These are phyloP conservation scores for Ambispora gerdemannii DNA, from an alignment of 192 early-diverging fungal genomes.

Conservation along the genomic window DNA sequence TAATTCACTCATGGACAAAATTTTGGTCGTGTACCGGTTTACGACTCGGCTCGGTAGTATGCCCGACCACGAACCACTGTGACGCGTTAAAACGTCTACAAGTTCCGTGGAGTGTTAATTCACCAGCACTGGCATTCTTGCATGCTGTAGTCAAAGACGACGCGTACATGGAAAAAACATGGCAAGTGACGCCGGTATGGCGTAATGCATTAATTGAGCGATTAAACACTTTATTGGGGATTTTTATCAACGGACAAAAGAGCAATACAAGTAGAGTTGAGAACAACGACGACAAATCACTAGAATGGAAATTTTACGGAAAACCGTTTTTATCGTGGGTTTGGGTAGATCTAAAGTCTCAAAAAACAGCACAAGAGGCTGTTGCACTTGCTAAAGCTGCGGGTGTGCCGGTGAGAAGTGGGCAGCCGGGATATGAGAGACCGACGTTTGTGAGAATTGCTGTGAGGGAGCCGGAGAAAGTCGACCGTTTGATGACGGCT, in stretches of 20 bases:
- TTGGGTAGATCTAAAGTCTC: constrained; percentile 74
- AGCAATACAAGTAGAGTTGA: not conserved
- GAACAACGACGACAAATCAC: not conserved
- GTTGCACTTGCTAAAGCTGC: constrained; percentile 64
- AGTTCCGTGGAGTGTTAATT: constrained; percentile 92
- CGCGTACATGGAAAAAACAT: constrained; percentile 71
- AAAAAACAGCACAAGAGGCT: constrained; percentile 58
- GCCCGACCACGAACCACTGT: constrained; percentile 74
- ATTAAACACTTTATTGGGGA: constrained; percentile 31
- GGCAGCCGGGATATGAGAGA: constrained; percentile 70
- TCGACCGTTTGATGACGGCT: constrained; percentile 67
- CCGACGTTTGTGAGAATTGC: constrained; percentile 75
- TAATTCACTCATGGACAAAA: constrained; percentile 95
- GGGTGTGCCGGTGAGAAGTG: constrained; percentile 83
- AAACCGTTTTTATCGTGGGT: constrained; percentile 81
- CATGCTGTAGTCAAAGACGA: constrained; percentile 69
- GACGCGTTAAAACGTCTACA: constrained; percentile 72
- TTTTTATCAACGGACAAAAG: constrained; percentile 5
- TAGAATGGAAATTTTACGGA: constrained; percentile 67
- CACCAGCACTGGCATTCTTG: constrained; percentile 80
- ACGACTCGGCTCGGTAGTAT: constrained; percentile 83
- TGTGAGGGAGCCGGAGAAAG: constrained; percentile 67
- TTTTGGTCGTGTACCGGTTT: constrained; percentile 91
- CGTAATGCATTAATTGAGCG: constrained; percentile 53
- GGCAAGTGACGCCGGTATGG: constrained; percentile 70